A percentile compares a stretch with the other conserved stretches of the same genome.
These are phyloP conservation scores for Inga laurina DNA, from an alignment of 306 rosid species.

Conservation along the genomic window DNA sequence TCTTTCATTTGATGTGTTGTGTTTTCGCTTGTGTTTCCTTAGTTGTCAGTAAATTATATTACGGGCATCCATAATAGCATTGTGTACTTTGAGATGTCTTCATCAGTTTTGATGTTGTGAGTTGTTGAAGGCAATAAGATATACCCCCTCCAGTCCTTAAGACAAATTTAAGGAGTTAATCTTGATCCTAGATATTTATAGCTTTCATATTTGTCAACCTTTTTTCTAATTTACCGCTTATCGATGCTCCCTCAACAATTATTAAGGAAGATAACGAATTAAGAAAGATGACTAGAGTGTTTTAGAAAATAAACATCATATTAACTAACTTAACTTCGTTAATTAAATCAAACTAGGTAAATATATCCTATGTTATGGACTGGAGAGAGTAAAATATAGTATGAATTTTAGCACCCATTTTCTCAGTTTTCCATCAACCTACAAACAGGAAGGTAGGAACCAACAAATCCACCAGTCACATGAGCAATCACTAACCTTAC, in stretches of 20 bases:
- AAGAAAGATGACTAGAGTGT: no score
- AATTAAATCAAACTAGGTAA: no score
- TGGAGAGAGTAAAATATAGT: not conserved
- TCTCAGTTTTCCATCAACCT: not conserved
- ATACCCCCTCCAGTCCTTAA: not conserved
- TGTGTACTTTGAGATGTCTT: not conserved
- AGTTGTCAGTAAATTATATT: not conserved
- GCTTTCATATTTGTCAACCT: no score
- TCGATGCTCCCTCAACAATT: no score
- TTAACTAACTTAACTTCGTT: no score
- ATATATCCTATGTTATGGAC: no score
- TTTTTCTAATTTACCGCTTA: no score
- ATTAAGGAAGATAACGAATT: no score
- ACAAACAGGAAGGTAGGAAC: no score
- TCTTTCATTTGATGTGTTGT: not conserved
- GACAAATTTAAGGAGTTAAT: no score
- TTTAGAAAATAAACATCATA: no score
- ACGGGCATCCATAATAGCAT: not conserved
- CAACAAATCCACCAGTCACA: not conserved
- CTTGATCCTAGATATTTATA: no score
- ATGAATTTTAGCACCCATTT: not conserved
- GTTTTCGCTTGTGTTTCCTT: not conserved
- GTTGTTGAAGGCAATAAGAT: not conserved
- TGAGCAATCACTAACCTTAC: conserved; percentile 70
- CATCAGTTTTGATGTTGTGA: not conserved